These are phyloP conservation scores for Dioscorea cayenensis DNA, from an alignment of 116 monocot genomes.

Conservation along the genomic window DNA sequence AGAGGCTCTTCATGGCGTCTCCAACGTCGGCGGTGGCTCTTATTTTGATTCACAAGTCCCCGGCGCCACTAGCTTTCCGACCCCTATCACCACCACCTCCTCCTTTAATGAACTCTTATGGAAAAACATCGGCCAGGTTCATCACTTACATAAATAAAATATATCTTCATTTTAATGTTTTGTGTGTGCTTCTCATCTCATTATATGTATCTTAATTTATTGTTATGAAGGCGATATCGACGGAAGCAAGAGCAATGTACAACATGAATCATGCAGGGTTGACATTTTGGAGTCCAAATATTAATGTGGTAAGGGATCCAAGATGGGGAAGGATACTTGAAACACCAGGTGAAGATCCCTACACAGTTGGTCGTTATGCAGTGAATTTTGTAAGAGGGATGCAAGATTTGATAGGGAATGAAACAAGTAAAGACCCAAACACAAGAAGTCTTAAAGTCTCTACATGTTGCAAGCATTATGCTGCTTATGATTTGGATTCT, in stretches of 20 bases:
- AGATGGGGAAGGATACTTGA: conserved; percentile 38
- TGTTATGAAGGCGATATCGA: conserved; percentile 17
- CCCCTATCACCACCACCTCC: conserved; percentile 33
- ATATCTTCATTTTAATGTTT: no score
- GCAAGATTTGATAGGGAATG: conserved; percentile 21
- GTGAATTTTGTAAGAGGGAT: conserved; percentile 27
- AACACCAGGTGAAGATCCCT: conserved; percentile 38
- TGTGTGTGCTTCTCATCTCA: no score
- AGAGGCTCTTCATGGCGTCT: conserved; percentile 46
- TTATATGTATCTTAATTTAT: no score
- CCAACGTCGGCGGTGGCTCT: conserved; percentile 29
- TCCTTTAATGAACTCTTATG: conserved; percentile 47
- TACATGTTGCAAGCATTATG: conserved; percentile 62
- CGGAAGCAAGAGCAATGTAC: conserved; percentile 45
- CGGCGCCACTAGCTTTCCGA: no score
- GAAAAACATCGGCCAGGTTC: conserved; percentile 36
- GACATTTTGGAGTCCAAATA: conserved; percentile 38
- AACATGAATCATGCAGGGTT: conserved; percentile 28
- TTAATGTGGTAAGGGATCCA: conserved; percentile 30
- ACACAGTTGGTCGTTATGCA: conserved; percentile 13
- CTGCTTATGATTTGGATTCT: conserved; percentile 48
- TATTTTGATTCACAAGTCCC: conserved; percentile 31
- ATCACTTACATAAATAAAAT: background rate
- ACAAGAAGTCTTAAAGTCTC: conserved; percentile 28
- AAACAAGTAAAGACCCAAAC: conserved; percentile 2